Evolutionary conservation across 2,329 filamentous ascomycete species (phyloP).

Genomic region (Blastomyces emzantsi): DNA sequence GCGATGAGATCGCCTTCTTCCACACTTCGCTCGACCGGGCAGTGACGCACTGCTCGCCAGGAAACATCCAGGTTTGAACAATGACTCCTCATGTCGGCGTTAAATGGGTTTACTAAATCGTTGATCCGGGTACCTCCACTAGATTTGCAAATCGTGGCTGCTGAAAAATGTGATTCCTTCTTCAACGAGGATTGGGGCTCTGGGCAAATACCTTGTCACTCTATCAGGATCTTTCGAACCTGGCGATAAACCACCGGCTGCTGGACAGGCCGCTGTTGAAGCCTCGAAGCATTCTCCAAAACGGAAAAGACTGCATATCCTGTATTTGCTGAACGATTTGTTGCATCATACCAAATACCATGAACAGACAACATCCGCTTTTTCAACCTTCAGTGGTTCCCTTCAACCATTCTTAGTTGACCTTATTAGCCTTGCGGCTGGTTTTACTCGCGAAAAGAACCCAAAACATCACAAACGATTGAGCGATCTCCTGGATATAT

Average conservation of each 20-base stretch:
- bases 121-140: slow-evolving; percentile 22
- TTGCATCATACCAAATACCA: slow-evolving; percentile 58
- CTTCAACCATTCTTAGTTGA: slow-evolving; percentile 52
- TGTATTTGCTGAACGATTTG: slow-evolving; percentile 72
- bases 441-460: slow-evolving; percentile 46
- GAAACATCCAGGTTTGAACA: slow-evolving; percentile 79
- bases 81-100: slow-evolving; percentile 22
- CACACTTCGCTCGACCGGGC: slow-evolving; percentile 56
- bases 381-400: slow-evolving; percentile 44
- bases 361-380: slow-evolving; percentile 36
- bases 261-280: slow-evolving; percentile 14
- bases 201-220: slow-evolving; percentile 68
- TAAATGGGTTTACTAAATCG: slow-evolving; percentile 30
- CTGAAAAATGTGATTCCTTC: slow-evolving; percentile 62
- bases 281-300: slow-evolving; percentile 44
- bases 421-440: slow-evolving; percentile 52
- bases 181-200: slow-evolving; percentile 52
- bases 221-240: slow-evolving; percentile 52
- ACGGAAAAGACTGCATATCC: slow-evolving; percentile 62
- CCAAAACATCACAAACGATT: slow-evolving; percentile 61
- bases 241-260: slow-evolving; percentile 12
- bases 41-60: slow-evolving; percentile 61
- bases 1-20: slow-evolving; percentile 61
- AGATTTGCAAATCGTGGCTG: slow-evolving; percentile 88
- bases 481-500: slow-evolving; percentile 55